Conservation (phyloP, 2,329 filamentous ascomycete species). For the Acephala macrosclerotiorum region DNA sequence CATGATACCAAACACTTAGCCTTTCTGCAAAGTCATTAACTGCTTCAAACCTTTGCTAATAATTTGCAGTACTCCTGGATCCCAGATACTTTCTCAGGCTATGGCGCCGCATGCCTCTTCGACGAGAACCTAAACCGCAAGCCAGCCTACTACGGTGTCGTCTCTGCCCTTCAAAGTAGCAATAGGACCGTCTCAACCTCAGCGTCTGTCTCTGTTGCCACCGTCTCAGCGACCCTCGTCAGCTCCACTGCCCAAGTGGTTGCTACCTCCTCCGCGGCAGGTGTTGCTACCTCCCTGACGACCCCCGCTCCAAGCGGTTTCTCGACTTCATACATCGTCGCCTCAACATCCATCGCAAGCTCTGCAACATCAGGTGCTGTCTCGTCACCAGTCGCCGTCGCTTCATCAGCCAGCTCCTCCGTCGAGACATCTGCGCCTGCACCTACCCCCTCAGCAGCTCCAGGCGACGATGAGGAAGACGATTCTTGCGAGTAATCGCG, state of each 20-base stretch:
- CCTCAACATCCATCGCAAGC: not conserved
- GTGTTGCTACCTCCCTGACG: not conserved
- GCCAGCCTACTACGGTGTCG: constrained; percentile 27
- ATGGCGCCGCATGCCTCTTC: constrained; percentile 28
- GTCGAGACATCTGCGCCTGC: not conserved
- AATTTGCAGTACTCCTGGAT: constrained; percentile 30
- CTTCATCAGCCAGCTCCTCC: not conserved
- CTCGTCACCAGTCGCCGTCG: not conserved
- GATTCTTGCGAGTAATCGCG: constrained; percentile 9
- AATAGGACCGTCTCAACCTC: constrained; percentile 4
- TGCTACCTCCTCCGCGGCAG: not conserved
- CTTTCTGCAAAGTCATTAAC: not conserved
- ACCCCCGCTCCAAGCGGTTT: constrained; percentile 10
- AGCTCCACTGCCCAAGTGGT: not conserved
- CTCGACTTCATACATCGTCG: constrained; percentile 12
- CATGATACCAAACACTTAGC: not conserved
- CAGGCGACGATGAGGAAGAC: not conserved
- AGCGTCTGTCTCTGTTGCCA: not conserved
- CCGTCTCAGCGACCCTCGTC: not conserved
- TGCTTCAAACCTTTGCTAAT: not conserved
- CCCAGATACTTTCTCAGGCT: constrained; percentile 26
- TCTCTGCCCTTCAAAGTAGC: constrained; percentile 21
- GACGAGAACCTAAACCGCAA: constrained; percentile 26
- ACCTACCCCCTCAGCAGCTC: not conserved
- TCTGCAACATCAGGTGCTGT: not conserved